These are phyloP conservation scores for Trichoderma asperelloides DNA, from an alignment of 495 filamentous ascomycete species.

Conservation along the genomic window DNA sequence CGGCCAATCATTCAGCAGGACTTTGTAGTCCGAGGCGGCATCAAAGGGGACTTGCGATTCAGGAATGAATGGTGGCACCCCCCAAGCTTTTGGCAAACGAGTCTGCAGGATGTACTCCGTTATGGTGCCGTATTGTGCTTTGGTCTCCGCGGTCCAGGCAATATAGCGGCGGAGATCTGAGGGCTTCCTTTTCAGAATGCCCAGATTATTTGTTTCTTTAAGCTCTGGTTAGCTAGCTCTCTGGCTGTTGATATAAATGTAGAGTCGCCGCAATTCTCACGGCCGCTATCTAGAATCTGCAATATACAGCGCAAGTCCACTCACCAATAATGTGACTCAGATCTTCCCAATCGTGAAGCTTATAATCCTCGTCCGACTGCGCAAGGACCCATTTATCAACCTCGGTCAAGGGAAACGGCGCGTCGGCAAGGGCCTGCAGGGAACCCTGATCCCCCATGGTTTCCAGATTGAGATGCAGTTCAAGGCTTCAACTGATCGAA, in stretches of 20 bases:
- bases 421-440: constrained; percentile 18
- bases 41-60: constrained; percentile 54
- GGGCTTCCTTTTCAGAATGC: constrained; percentile 68
- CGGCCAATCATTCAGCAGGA: constrained; percentile 86
- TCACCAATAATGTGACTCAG: constrained; percentile 57
- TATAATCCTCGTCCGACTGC: constrained; percentile 62
- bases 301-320: neutral
- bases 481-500: neutral
- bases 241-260: neutral
- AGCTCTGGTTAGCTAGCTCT: constrained; percentile 17
- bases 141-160: constrained; percentile 62
- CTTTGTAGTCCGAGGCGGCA: constrained; percentile 60
- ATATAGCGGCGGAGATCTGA: constrained; percentile 80
- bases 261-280: neutral
- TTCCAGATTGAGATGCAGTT: neutral
- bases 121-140: constrained; percentile 64
- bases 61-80: constrained; percentile 40
- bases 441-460: constrained; percentile 7
- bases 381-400: constrained; percentile 56
- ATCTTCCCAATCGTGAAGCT: constrained; percentile 60
- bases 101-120: constrained; percentile 65
- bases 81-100: constrained; percentile 60
- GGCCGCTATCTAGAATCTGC: neutral
- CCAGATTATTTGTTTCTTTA: constrained; percentile 60
- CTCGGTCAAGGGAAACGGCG: constrained; percentile 56